A percentile compares a stretch with the other conserved stretches of the same genome.
phyloP scores from a whole-genome alignment of 768 basidiomycete species.

The Lepiota brunneoincarnata region DNA sequence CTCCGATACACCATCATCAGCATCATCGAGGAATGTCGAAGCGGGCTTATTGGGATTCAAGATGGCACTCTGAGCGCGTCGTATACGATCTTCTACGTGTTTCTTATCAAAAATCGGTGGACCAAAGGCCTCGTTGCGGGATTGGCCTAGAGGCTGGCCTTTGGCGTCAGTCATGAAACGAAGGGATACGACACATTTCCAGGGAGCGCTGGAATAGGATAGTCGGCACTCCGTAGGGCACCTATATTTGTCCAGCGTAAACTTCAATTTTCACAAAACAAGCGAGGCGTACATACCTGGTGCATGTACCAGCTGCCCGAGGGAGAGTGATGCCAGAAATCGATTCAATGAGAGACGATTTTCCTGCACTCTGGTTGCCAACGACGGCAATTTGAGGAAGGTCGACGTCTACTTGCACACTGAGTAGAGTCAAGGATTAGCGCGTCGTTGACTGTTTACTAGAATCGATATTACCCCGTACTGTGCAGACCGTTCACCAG shows the following conservation, averaged over 20 bases:
- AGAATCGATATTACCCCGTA: conserved; percentile 46
- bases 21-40: conserved; percentile 36
- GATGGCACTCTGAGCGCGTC: conserved; percentile 64
- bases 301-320: conserved; percentile 73
- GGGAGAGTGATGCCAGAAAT: conserved; percentile 74
- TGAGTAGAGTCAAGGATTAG: conserved; percentile 20
- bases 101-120: conserved; percentile 44
- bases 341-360: conserved; percentile 74
- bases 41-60: conserved; percentile 47
- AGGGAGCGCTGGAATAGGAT: conserved; percentile 33
- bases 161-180: conserved; percentile 39
- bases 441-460: not conserved
- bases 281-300: conserved; percentile 41
- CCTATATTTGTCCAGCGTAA: conserved; percentile 22
- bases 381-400: conserved; percentile 73
- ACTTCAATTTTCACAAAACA: not conserved
- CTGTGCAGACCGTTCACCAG: conserved; percentile 56
- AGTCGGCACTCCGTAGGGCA: conserved; percentile 61
- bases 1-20: conserved; percentile 22
- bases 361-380: conserved; percentile 72
- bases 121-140: conserved; percentile 42
- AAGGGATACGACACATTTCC: conserved; percentile 52
- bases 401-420: conserved; percentile 69
- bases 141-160: conserved; percentile 36
- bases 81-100: conserved; percentile 63